Evolutionary conservation across 169 alveolate genomes (phyloP), one percentile per base, ranked within the genome.

Genomic region (Cryptosporidium muris): DNA sequence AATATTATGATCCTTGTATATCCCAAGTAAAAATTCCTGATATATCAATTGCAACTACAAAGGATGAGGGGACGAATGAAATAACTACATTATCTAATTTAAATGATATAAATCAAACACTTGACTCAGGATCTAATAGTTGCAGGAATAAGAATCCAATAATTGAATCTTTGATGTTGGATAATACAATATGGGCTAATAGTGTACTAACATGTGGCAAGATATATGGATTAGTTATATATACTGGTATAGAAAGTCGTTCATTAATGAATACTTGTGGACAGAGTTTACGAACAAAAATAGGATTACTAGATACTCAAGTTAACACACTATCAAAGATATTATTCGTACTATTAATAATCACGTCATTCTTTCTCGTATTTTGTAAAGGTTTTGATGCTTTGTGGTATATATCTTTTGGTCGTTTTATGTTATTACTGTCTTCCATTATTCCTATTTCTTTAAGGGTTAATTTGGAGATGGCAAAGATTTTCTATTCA

Each of bases 361-460:
- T 82, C 36, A 81, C 91, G 11, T 67, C 94, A 2, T 88, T 82
- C 65, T 68, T 88, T 48, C 90, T 92, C 38, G 80, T 92, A 45
- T 37, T 81, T 42, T 63, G 92, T 11, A 82, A 85, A 45, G 94
- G 95, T 3, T 91, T 94, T 64, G 80, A 88, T 65, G 88, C 81
- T 34, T 65, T 89, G 40, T 92, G 94, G 93, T 82, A 82, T 56
- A 89, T 92, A 43, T 53, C 81, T 43, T 74, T 74, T 58, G 85
- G 74, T 80, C 93, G 99, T 88, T 97, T 93, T 88, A 89, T 98
- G 64, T 91, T 98, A 11, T 89, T 98, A 47, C 93, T 98, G 25
- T 95, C 99, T 2, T 92, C 97, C 25, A 97, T 98, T 43, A 97
- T 98, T 40, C 99, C 99, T 1, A 96, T 98, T 5, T 94, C 99